phyloP scores from a whole-genome alignment of 2,329 filamentous ascomycete species.

The Juglanconis juglandina region DNA sequence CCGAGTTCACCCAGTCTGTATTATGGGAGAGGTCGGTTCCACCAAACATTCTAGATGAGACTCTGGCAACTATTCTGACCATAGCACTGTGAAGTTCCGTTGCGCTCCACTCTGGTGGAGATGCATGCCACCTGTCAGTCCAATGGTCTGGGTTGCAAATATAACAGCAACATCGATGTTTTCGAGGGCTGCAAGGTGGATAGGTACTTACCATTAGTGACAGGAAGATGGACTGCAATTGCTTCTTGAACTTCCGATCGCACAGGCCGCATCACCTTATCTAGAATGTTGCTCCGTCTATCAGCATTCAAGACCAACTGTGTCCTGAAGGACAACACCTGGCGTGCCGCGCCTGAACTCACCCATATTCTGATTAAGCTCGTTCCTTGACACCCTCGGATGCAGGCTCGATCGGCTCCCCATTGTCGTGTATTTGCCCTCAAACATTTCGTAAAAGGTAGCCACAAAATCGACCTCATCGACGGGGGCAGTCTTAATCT shows the following conservation, averaged over 20 bases:
- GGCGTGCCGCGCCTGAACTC: constrained; percentile 13
- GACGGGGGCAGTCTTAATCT: constrained; percentile 25
- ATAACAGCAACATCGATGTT: no score
- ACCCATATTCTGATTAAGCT: constrained; percentile 25
- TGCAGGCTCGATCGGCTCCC: constrained; percentile 27
- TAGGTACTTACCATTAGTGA: no score
- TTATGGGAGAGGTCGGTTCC: constrained; percentile 24
- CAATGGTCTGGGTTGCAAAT: no score
- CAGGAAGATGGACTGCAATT: no score
- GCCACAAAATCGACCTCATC: constrained; percentile 27
- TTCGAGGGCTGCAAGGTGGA: no score
- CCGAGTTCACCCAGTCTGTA: constrained; percentile 28
- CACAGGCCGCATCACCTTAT: no score
- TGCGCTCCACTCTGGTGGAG: no score
- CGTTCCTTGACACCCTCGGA: constrained; percentile 23
- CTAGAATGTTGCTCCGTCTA: background rate
- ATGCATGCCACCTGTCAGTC: no score
- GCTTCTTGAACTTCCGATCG: no score
- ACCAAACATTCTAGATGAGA: constrained; percentile 28
- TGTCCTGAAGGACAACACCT: no score
- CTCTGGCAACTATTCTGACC: constrained; percentile 27
- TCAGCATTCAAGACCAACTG: no score
- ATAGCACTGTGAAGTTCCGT: constrained; percentile 10
- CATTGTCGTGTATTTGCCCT: constrained; percentile 30
- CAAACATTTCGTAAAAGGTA: constrained; percentile 29